Evolutionary conservation across 805 yeast genomes (phyloP), one percentile per base, ranked within the genome.

Genomic region (Torulaspora delbrueckii): DNA sequence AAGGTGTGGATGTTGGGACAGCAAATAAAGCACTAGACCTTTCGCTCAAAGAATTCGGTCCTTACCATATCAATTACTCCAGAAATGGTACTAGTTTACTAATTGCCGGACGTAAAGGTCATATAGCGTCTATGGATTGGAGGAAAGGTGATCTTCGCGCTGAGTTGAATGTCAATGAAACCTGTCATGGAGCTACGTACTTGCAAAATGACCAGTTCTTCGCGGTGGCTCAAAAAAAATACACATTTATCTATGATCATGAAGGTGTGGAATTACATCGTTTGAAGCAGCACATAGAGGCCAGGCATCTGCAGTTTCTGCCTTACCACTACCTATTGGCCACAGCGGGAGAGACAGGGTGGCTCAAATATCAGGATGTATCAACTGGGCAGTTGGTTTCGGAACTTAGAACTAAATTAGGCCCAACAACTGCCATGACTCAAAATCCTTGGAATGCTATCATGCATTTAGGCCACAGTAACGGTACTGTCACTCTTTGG

Each of bases 391-490:
- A 74, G 38, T 69, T 88, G 27, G 93, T 90, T 1, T 74, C 88
- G 36, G 98, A 93, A 64, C 70, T 81, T 25, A 77, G 90, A 61
- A 89, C 97, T 7, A 88, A 85, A 64, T 67, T 86, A 52, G 99
- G 99, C 1, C 95, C 98, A 14, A 85, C 96, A 0, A 81, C 82
- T 39, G 76, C 91, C 5, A 80, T 91, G 89, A 72, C 83, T 42
- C 96, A 86, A 57, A 93, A 91, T 62, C 96, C 96, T 3, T 88
- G 95, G 85, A 93, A 93, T 63, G 99, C 97, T 0, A 86, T 91
- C 12, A 80, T 90, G 71, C 95, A 93, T 64, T 73, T 89, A 47
- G 99, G 99, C 27, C 97, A 90, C 62, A 77, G 85, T 8, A 91
- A 87, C 60, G 99, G 99, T 48, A 82, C 88, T 6, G 96, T 93